Conservation (phyloP, 2,329 filamentous ascomycete species). For the Colletotrichum sp. region DNA sequence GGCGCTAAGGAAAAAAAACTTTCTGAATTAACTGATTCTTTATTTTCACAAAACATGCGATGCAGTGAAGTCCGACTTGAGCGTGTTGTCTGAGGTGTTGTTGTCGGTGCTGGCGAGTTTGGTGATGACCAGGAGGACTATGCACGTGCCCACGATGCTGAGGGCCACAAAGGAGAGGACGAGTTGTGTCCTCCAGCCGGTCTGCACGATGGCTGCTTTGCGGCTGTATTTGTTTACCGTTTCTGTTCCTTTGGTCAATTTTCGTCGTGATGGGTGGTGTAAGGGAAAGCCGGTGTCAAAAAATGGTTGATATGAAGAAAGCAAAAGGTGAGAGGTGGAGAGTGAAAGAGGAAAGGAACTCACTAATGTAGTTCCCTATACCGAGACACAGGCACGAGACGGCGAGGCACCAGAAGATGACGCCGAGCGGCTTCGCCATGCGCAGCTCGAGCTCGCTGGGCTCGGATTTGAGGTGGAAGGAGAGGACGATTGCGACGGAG, state of each 20-base stretch:
- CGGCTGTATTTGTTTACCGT: slow-evolving; percentile 81
- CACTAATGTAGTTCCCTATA: slow-evolving; percentile 85
- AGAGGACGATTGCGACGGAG: slow-evolving; percentile 86
- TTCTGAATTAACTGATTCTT: not conserved
- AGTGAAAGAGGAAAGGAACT: slow-evolving; percentile 24
- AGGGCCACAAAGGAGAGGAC: slow-evolving; percentile 68
- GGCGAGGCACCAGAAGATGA: slow-evolving; percentile 86
- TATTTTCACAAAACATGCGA: not conserved
- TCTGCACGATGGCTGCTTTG: slow-evolving; percentile 84
- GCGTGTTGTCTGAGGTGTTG: not conserved
- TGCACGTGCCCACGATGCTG: slow-evolving; percentile 69
- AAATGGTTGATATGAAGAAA: not conserved
- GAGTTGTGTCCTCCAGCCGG: slow-evolving; percentile 89
- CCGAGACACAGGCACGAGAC: slow-evolving; percentile 79
- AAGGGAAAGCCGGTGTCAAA: too few species aligned
- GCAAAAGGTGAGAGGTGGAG: too few species aligned
- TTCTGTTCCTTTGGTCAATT: slow-evolving; percentile 40
- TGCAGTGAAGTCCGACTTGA: not conserved
- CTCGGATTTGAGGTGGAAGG: slow-evolving; percentile 84
- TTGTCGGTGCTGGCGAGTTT: slow-evolving; percentile 29
- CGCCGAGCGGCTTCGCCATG: slow-evolving; percentile 83
- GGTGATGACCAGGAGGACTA: slow-evolving; percentile 63
- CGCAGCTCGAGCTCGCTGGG: slow-evolving; percentile 74
- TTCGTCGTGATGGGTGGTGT: too few species aligned
- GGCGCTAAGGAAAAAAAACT: not conserved